Evolutionary conservation across 2,329 filamentous ascomycete species (phyloP).

Genomic region (Pestalotiopsis sp.): DNA sequence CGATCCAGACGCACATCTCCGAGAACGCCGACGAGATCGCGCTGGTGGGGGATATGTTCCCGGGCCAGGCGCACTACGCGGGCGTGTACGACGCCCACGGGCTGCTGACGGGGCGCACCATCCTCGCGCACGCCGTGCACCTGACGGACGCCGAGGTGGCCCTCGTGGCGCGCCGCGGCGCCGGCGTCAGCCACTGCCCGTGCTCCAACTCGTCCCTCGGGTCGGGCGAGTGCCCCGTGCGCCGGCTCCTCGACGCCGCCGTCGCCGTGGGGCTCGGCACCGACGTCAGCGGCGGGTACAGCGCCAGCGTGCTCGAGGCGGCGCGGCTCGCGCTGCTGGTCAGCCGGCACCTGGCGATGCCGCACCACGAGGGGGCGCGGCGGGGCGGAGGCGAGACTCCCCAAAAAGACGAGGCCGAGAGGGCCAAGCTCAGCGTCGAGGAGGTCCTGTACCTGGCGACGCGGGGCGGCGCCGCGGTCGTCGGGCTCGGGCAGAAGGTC

Average conservation of each 20-base stretch:
- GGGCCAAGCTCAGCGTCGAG: constrained; percentile 75
- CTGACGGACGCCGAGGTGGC: constrained; percentile 67
- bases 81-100: constrained; percentile 76
- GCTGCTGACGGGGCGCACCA: constrained; percentile 72
- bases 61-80: constrained; percentile 65
- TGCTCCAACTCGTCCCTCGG: constrained; percentile 78
- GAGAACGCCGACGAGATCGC: constrained; percentile 78
- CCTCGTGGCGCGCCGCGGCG: constrained; percentile 61
- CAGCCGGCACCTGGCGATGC: constrained; percentile 70
- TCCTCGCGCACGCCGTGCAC: constrained; percentile 86
- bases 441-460: constrained; percentile 89
- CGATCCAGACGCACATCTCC: constrained; percentile 86
- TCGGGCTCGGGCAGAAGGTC: constrained; percentile 72
- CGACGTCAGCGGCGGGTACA: constrained; percentile 88
- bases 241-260: constrained; percentile 73
- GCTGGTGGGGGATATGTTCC: constrained; percentile 73
- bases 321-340: constrained; percentile 80
- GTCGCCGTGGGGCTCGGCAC: constrained; percentile 86
- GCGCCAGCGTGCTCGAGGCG: constrained; percentile 79
- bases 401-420: constrained; percentile 34
- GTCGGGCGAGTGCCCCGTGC: constrained; percentile 71
- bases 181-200: constrained; percentile 83
- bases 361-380: constrained; percentile 9
- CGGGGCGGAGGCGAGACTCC: neutral
- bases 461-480: constrained; percentile 79